Evolutionary conservation across 208 protist species (phyloP), one percentile per base, ranked within the genome.

Genomic region (Phytomonas francai): DNA sequence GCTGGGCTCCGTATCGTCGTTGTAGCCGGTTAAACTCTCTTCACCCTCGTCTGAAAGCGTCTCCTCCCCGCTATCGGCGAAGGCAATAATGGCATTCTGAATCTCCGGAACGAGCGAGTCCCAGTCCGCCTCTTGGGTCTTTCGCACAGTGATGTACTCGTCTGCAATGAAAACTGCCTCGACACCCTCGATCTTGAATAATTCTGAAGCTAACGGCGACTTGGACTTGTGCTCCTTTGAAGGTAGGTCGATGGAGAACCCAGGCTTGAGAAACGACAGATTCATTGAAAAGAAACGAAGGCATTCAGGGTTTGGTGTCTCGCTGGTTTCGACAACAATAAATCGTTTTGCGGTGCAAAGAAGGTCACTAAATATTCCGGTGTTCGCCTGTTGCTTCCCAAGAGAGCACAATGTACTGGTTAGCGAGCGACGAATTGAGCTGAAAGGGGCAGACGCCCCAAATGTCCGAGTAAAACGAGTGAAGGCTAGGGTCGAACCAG

Each of bases 201-300:
- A 72, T 11, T 76, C 73, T 31, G 76, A 81, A 0, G 86, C 89
- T 7, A 94, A 59, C 22, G 89, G 89, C 1, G 86, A 92, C 63
- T 89, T 88, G 72, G 83, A 91, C 0, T 84, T 80, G 49, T 94
- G 80, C 0, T 69, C 72, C 5, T 74, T 69, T 27, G 77, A 81
- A 2, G 89, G 84, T 49, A 94, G 77, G 61, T 94, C 89, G 70
- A 94, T 76, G 7, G 85, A 85, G 65, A 84, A 81, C 31, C 85
- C 84, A 16, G 85, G 80, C 68, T 87, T 78, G 16, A 94, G 62
- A 67, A 94, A 94, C 0, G 89, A 94, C 0, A 92, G 30, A 22
- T 94, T 84, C 89, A 94, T 94, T 4, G 89, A 94, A 49, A 89
- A 94, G 45, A 94, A 91, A 3, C 89, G 84, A 16, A 94, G 69